Evolutionary conservation across 192 early-diverging fungal species (phyloP).

Genomic region (Chytriomyces hyalinus): DNA sequence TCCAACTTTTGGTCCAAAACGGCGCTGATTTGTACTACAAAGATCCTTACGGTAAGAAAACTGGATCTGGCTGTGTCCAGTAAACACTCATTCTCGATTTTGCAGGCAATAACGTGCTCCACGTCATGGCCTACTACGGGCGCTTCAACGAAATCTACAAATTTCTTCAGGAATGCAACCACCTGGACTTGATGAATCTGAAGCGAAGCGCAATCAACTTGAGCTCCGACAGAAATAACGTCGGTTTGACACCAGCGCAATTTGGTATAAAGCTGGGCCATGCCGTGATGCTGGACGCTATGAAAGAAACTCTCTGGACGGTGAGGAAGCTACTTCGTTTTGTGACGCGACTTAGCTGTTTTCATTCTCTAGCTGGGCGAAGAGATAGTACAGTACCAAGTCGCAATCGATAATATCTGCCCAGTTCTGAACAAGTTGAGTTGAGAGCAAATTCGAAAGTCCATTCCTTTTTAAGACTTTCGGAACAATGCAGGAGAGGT

Average conservation of each 20-base stretch:
- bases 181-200: constrained; percentile 3
- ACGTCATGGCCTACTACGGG: constrained; percentile 28
- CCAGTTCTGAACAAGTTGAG: constrained; percentile 10
- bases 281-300: not conserved
- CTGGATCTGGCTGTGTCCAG: no score
- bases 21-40: constrained; percentile 16
- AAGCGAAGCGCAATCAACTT: not conserved
- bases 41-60: constrained; percentile 2
- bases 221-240: not conserved
- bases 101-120: constrained; percentile 21
- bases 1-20: constrained; percentile 16
- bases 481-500: no score
- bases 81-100: not conserved
- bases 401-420: constrained; percentile 27
- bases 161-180: not conserved
- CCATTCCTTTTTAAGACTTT: no score
- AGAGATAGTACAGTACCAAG: constrained; percentile 14
- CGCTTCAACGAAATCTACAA: constrained; percentile 10
- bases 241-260: constrained; percentile 7
- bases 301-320: constrained; percentile 23
- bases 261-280: constrained; percentile 1
- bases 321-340: not conserved
- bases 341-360: not conserved
- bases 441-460: not conserved
- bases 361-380: constrained; percentile 13